A percentile compares a stretch with the other conserved stretches of the same genome.
Conservation (phyloP, 2,329 filamentous ascomycete genomes). For the Madurella mycetomatis region DNA sequence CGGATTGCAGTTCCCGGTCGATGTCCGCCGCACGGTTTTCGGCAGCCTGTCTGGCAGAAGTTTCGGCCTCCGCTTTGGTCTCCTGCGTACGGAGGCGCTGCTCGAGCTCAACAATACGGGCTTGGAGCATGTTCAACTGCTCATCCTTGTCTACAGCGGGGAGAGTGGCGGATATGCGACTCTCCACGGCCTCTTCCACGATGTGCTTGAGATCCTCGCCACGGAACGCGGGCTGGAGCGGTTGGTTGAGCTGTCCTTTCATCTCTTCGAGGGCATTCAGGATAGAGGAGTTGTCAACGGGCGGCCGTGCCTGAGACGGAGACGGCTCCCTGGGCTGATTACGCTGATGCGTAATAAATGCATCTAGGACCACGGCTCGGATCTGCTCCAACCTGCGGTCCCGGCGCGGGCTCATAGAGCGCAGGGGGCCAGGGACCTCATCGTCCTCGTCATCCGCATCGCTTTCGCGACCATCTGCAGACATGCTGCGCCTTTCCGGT, state of each 20-base stretch:
- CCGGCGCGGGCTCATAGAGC: constrained; percentile 71
- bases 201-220: constrained; percentile 56
- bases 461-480: constrained; percentile 69
- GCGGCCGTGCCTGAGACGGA: constrained; percentile 26
- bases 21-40: constrained; percentile 53
- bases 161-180: constrained; percentile 49
- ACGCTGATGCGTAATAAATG: constrained; percentile 56
- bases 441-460: constrained; percentile 96
- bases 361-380: constrained; percentile 67
- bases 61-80: constrained; percentile 46
- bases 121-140: constrained; percentile 55
- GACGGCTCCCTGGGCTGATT: constrained; percentile 33
- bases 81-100: constrained; percentile 49
- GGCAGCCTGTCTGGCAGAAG: constrained; percentile 44
- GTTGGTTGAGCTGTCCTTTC: constrained; percentile 49
- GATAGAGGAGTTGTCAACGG: constrained; percentile 44
- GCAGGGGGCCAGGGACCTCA: constrained; percentile 53
- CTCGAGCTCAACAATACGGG: constrained; percentile 57
- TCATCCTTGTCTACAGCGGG: constrained; percentile 46
- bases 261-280: constrained; percentile 64
- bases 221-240: constrained; percentile 41
- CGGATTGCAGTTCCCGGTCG: constrained; percentile 50
- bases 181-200: constrained; percentile 59
- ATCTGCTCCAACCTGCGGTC: constrained; percentile 83
- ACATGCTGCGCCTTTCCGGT: constrained; percentile 60